A percentile compares a stretch with the other conserved stretches of the same genome.
Evolutionary conservation across 1,284 basidiomycete species (phyloP).

Genomic region (Agaricales sp.): DNA sequence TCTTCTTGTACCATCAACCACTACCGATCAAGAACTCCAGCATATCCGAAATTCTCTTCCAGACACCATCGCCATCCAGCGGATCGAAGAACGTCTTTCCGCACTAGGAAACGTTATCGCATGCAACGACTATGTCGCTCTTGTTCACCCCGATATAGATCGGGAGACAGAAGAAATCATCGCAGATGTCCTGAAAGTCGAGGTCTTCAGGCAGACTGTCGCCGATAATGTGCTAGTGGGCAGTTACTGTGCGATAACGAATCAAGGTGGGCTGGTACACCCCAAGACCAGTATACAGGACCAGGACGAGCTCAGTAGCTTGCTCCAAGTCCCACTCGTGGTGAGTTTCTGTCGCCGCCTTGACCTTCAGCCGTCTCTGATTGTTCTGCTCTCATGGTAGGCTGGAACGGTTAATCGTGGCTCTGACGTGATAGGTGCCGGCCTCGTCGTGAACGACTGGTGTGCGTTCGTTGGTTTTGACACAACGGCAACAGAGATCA

Average conservation of each 20-base stretch:
- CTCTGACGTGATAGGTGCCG: slow-evolving; percentile 95
- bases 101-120: slow-evolving; percentile 98
- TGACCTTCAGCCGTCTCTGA: no score
- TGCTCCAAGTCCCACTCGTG: slow-evolving; percentile 93
- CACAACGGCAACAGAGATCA: slow-evolving; percentile 97
- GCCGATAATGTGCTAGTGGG: slow-evolving; percentile 97
- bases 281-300: slow-evolving; percentile 96
- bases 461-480: slow-evolving; percentile 95
- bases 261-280: slow-evolving; percentile 96
- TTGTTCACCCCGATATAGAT: slow-evolving; percentile 96
- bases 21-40: slow-evolving; percentile 97
- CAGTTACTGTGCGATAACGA: slow-evolving; percentile 89
- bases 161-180: slow-evolving; percentile 99
- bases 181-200: slow-evolving; percentile 97
- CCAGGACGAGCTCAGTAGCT: slow-evolving; percentile 92
- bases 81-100: slow-evolving; percentile 93
- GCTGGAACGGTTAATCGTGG: slow-evolving; percentile 98
- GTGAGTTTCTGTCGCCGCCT: slow-evolving; percentile 46
- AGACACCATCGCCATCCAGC: slow-evolving; percentile 85
- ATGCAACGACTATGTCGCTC: slow-evolving; percentile 95
- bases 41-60: slow-evolving; percentile 97
- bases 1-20: slow-evolving; percentile 89
- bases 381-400: slow-evolving; percentile 27
- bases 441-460: slow-evolving; percentile 98
- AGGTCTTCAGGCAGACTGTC: slow-evolving; percentile 97